A percentile compares a stretch with the other conserved stretches of the same genome.
These are phyloP conservation scores for Lichtheimia corymbifera DNA, from an alignment of 371 early-diverging fungal genomes.

Conservation along the genomic window DNA sequence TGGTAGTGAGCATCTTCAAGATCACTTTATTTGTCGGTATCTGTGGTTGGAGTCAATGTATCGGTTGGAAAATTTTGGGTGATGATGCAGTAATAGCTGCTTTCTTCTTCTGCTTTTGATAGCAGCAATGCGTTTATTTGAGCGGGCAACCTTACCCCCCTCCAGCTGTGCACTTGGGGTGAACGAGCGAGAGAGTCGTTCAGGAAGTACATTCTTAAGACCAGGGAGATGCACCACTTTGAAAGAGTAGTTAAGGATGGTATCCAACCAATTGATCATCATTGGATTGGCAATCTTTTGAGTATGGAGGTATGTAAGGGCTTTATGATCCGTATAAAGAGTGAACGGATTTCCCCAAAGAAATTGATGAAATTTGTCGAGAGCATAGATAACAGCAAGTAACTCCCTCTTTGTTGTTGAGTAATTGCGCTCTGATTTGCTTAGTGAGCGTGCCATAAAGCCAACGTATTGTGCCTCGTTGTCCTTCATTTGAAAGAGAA, in stretches of 20 bases:
- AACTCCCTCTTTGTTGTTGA: slow-evolving; percentile 13
- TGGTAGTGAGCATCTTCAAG: too few relatives aligned
- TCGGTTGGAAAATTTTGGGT: too few relatives aligned
- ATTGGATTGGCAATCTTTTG: slow-evolving; percentile 27
- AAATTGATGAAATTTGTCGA: slow-evolving; percentile 23
- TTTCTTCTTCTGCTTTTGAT: too few relatives aligned
- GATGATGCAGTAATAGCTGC: too few relatives aligned
- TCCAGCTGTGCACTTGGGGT: slow-evolving; percentile 12
- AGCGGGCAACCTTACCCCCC: neutral
- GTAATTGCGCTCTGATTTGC: too few relatives aligned
- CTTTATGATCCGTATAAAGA: slow-evolving; percentile 21
- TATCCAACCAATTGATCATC: slow-evolving; percentile 31
- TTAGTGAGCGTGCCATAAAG: slow-evolving; percentile 19
- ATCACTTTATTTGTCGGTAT: too few relatives aligned
- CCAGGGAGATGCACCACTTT: slow-evolving; percentile 23
- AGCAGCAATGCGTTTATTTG: too few relatives aligned
- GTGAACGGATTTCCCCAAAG: slow-evolving; percentile 26
- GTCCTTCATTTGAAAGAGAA: neutral
- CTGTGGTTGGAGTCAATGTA: too few relatives aligned
- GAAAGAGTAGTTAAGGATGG: slow-evolving; percentile 24
- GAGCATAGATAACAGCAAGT: slow-evolving; percentile 16
- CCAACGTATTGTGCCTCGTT: neutral
- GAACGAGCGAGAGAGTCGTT: slow-evolving; percentile 19
- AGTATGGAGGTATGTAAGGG: slow-evolving; percentile 18
- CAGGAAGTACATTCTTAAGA: slow-evolving; percentile 19